These are phyloP conservation scores for Crithidia thermophila DNA, from an alignment of 208 protist genomes.

Conservation along the genomic window DNA sequence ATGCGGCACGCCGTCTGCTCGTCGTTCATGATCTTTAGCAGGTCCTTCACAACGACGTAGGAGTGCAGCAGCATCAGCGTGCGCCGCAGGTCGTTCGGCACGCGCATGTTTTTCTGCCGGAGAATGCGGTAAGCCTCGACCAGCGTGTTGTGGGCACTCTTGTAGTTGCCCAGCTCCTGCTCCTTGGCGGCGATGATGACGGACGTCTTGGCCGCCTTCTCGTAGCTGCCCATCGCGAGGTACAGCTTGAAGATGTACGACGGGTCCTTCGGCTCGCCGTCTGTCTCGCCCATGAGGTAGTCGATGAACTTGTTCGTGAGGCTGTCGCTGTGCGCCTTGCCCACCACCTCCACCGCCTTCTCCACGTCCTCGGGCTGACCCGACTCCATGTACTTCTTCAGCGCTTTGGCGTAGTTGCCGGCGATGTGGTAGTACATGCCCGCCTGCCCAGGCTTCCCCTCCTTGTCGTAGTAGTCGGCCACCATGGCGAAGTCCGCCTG, in stretches of 20 bases:
- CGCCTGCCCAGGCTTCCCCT: conserved; percentile 76
- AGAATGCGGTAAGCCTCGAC: conserved; percentile 95
- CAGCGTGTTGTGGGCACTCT: conserved; percentile 93
- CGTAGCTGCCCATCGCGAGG: conserved; percentile 96
- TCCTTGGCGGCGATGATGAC: conserved; percentile 96
- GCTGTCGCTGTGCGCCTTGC: conserved; percentile 90
- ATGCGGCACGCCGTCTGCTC: conserved; percentile 93
- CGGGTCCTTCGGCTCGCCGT: conserved; percentile 96
- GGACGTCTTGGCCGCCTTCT: conserved; percentile 95
- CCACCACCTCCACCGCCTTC: conserved; percentile 94
- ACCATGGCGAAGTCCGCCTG: conserved; percentile 87
- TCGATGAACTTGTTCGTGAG: conserved; percentile 96
- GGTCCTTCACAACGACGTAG: conserved; percentile 96
- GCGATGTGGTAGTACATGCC: conserved; percentile 94
- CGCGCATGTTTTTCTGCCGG: conserved; percentile 76
- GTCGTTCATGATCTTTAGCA: conserved; percentile 91
- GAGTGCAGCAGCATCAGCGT: conserved; percentile 96
- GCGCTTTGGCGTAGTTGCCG: conserved; percentile 87
- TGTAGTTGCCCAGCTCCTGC: conserved; percentile 95
- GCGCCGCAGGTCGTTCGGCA: conserved; percentile 91
- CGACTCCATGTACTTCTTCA: conserved; percentile 92
- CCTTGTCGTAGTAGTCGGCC: conserved; percentile 94
- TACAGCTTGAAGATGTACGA: conserved; percentile 98
- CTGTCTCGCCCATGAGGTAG: conserved; percentile 96
- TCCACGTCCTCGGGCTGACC: conserved; percentile 89